Conservation (phyloP, 352 stramenopile species). For the Globisporangium nagaii region DNA sequence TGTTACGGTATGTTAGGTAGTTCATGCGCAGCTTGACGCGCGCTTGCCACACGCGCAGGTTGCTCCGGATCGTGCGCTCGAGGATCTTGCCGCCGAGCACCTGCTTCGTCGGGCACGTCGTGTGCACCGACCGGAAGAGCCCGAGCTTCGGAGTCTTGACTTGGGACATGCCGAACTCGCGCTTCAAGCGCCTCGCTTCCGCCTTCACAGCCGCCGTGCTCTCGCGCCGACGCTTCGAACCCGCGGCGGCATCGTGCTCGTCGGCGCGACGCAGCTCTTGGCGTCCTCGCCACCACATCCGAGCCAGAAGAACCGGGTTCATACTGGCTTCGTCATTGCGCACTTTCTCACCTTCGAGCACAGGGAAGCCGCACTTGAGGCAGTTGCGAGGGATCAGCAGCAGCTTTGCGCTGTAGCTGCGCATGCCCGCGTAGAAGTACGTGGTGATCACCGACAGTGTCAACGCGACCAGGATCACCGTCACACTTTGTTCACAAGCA, state of each 20-base stretch:
- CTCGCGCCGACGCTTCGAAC: neutral
- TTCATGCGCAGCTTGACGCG: slow-evolving; percentile 79
- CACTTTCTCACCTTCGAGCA: slow-evolving; percentile 45
- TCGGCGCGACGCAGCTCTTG: neutral
- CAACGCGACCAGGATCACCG: slow-evolving; percentile 40
- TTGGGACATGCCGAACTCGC: slow-evolving; percentile 70
- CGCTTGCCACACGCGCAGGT: slow-evolving; percentile 72
- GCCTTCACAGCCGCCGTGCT: slow-evolving; percentile 7
- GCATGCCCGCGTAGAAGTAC: slow-evolving; percentile 63
- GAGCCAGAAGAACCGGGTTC: slow-evolving; percentile 36
- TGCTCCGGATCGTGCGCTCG: slow-evolving; percentile 62
- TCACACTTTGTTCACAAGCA: slow-evolving; percentile 20
- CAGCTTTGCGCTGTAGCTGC: slow-evolving; percentile 56
- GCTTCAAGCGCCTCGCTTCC: slow-evolving; percentile 42
- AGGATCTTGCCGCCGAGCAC: slow-evolving; percentile 41
- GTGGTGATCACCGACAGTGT: slow-evolving; percentile 41
- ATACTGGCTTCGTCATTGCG: slow-evolving; percentile 52
- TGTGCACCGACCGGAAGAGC: slow-evolving; percentile 52
- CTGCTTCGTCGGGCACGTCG: slow-evolving; percentile 41
- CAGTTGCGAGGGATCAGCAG: slow-evolving; percentile 71
- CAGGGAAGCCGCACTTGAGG: slow-evolving; percentile 50
- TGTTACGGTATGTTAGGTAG: slow-evolving; percentile 77
- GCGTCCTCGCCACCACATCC: slow-evolving; percentile 36
- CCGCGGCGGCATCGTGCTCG: neutral
- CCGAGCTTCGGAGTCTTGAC: slow-evolving; percentile 61